Evolutionary conservation across 306 rosid genomes (phyloP).

Genomic region (Mimosa pudica): DNA sequence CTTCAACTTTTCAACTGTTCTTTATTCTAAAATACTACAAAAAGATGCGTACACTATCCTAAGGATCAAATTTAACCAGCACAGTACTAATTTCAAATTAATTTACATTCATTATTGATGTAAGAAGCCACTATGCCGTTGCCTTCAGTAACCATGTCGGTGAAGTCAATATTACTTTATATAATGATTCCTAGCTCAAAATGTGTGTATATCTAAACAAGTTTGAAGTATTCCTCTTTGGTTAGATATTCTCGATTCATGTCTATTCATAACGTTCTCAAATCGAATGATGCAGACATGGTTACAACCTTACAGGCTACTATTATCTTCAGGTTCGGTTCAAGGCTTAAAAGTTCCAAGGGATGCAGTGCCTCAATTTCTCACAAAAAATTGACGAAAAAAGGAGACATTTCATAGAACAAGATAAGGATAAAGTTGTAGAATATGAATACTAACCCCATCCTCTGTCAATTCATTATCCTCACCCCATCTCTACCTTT

Average conservation of each 20-base stretch:
- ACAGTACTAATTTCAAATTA: not conserved
- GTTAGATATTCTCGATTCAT: not conserved
- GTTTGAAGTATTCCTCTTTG: not conserved
- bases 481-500: too few species aligned
- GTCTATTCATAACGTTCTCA: slow-evolving; percentile 3
- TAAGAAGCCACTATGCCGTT: not conserved
- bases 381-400: too few species aligned
- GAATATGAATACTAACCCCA: too few species aligned
- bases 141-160: not conserved
- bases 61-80: not conserved
- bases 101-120: not conserved
- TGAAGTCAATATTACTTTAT: not conserved
- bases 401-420: not conserved
- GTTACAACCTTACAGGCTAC: not conserved
- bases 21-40: too few species aligned
- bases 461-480: too few species aligned
- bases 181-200: not conserved
- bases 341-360: not conserved
- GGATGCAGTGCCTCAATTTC: not conserved
- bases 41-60: not conserved
- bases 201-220: not conserved
- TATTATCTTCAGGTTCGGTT: not conserved
- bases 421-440: not conserved
- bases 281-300: not conserved
- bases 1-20: not conserved